Evolutionary conservation across 2,329 filamentous ascomycete species (phyloP).

Genomic region (Aspergillus japonicus): DNA sequence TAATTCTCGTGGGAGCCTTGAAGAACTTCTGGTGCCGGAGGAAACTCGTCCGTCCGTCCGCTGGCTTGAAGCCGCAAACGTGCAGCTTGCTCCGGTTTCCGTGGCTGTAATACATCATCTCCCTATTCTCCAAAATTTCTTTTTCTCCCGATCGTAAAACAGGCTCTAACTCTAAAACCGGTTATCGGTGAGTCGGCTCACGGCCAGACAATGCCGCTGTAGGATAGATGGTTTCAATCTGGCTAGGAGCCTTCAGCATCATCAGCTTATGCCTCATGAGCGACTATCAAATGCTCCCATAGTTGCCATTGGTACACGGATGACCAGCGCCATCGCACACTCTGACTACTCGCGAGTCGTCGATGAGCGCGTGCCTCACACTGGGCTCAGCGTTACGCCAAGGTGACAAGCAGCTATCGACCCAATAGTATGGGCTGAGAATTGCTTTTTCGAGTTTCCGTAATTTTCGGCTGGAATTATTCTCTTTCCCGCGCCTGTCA

Average conservation of each 20-base stretch:
- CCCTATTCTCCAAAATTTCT: neutral
- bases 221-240: constrained; percentile 2
- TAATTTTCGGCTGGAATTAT: neutral
- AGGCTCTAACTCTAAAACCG: neutral
- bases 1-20: constrained; percentile 5
- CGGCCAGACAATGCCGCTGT: neutral
- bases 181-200: neutral
- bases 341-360: constrained; percentile 20
- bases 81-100: constrained; percentile 5
- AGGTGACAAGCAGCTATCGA: constrained; percentile 11
- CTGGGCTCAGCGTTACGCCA: constrained; percentile 17
- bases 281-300: constrained; percentile 17
- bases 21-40: neutral
- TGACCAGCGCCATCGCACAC: constrained; percentile 15
- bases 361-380: constrained; percentile 21
- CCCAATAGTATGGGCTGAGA: constrained; percentile 12
- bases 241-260: constrained; percentile 11
- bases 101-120: neutral
- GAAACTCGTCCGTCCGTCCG: neutral
- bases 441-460: neutral
- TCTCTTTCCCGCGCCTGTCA: neutral
- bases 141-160: constrained; percentile 3
- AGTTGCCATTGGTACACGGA: constrained; percentile 22
- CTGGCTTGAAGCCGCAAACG: neutral
- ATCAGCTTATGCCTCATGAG: constrained; percentile 17